Percentiles rank a stretch among this genome's conserved stretches.
Conservation (phyloP, 129 eudicot species). For the Ambrosia artemisiifolia region DNA sequence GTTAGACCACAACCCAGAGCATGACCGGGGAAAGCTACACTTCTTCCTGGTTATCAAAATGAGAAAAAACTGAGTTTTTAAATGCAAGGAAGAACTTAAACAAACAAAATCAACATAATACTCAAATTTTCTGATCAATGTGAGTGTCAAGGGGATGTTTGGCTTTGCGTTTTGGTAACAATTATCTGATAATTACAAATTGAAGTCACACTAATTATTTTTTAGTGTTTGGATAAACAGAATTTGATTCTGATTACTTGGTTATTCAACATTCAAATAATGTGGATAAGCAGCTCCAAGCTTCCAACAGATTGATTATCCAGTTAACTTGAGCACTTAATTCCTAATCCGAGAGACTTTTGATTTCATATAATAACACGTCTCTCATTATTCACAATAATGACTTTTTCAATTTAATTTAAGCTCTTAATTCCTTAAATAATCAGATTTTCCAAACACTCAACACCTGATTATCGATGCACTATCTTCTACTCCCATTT, state of each 20-base stretch:
- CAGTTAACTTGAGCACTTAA: too few relatives aligned
- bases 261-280: not conserved
- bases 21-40: conserved; percentile 99
- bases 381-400: not conserved
- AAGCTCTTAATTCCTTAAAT: not conserved
- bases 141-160: not conserved
- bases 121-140: conserved; percentile 7
- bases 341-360: too few relatives aligned
- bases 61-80: not conserved
- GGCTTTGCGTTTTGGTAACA: not conserved
- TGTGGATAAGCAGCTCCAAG: not conserved
- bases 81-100: not conserved
- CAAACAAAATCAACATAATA: not conserved
- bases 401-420: not conserved
- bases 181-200: not conserved
- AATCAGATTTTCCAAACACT: not conserved
- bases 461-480: not conserved
- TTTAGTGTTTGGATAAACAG: not conserved
- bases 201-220: not conserved
- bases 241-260: not conserved
- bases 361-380: not conserved
- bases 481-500: not conserved
- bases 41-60: conserved; percentile 57
- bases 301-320: not conserved
- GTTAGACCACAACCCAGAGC: conserved; percentile 91